phyloP scores from a whole-genome alignment of 768 basidiomycete species.

The Cystobasidium onofrii region DNA sequence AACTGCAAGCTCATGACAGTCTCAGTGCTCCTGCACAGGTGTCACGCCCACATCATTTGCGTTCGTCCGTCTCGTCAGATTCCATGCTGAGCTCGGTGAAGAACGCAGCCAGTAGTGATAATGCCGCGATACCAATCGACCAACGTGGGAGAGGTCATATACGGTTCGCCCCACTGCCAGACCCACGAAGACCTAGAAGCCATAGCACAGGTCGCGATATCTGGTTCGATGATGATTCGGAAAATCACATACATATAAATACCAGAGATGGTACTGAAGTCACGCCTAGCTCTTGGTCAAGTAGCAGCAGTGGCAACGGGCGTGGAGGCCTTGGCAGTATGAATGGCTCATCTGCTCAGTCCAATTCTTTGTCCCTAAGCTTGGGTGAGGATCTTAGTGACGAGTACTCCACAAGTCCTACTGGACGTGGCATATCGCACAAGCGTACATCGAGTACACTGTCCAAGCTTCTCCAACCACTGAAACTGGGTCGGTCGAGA shows the following conservation, averaged over 20 bases:
- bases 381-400: background rate
- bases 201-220: slow-evolving; percentile 22
- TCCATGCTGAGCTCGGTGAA: background rate
- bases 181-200: slow-evolving; percentile 13
- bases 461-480: slow-evolving; percentile 17
- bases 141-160: background rate
- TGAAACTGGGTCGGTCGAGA: slow-evolving; percentile 25
- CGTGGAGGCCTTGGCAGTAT: background rate
- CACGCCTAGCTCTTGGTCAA: background rate
- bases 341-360: slow-evolving; percentile 4
- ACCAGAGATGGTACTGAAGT: background rate
- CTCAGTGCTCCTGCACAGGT: background rate
- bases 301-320: background rate
- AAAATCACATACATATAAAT: slow-evolving; percentile 8
- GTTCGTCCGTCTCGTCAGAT: slow-evolving; percentile 15
- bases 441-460: slow-evolving; percentile 10
- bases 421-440: background rate
- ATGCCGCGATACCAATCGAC: slow-evolving; percentile 3
- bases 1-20: background rate
- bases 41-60: background rate
- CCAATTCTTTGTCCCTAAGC: background rate
- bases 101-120: background rate
- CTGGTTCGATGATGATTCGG: background rate
- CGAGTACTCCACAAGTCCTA: background rate
- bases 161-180: slow-evolving; percentile 26